phyloP scores from a whole-genome alignment of 192 early-diverging fungal genomes.

The Podila epigama region DNA sequence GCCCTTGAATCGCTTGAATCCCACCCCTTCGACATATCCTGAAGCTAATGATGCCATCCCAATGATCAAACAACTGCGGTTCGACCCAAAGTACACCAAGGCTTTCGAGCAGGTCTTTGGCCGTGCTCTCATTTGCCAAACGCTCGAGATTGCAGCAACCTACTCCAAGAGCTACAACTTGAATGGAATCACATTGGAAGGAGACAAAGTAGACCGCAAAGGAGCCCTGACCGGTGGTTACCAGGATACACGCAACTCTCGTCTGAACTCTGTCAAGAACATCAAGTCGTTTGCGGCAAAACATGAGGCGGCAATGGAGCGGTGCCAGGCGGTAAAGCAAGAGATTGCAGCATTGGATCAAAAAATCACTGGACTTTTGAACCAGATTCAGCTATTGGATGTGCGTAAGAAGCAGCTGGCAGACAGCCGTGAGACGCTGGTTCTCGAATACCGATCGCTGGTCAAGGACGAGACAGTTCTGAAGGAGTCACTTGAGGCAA shows the following conservation, averaged over 20 bases:
- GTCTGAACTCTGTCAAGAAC: slow-evolving; percentile 75
- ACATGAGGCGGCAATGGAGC: slow-evolving; percentile 50
- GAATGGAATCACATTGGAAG: slow-evolving; percentile 89
- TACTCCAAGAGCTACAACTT: slow-evolving; percentile 81
- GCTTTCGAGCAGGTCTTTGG: slow-evolving; percentile 95
- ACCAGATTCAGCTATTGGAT: slow-evolving; percentile 62
- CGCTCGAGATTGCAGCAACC: slow-evolving; percentile 78
- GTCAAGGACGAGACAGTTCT: slow-evolving; percentile 69
- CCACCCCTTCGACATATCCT: slow-evolving; percentile 66
- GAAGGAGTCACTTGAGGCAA: slow-evolving; percentile 55
- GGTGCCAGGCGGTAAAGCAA: slow-evolving; percentile 54
- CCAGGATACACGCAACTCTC: slow-evolving; percentile 73
- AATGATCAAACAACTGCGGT: slow-evolving; percentile 81
- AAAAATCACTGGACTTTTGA: slow-evolving; percentile 65
- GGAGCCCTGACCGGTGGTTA: slow-evolving; percentile 95
- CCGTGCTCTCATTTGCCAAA: slow-evolving; percentile 85
- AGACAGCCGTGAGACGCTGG: slow-evolving; percentile 65
- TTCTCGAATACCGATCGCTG: slow-evolving; percentile 63
- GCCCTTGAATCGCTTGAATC: slow-evolving; percentile 89
- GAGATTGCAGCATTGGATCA: slow-evolving; percentile 68
- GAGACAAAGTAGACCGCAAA: slow-evolving; percentile 91
- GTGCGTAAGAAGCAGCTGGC: slow-evolving; percentile 58
- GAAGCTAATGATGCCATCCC: slow-evolving; percentile 77
- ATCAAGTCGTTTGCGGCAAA: slow-evolving; percentile 59
- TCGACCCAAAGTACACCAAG: slow-evolving; percentile 69